These are phyloP conservation scores for Scutellaria barbata DNA, from an alignment of 257 asterid genomes.

Conservation along the genomic window DNA sequence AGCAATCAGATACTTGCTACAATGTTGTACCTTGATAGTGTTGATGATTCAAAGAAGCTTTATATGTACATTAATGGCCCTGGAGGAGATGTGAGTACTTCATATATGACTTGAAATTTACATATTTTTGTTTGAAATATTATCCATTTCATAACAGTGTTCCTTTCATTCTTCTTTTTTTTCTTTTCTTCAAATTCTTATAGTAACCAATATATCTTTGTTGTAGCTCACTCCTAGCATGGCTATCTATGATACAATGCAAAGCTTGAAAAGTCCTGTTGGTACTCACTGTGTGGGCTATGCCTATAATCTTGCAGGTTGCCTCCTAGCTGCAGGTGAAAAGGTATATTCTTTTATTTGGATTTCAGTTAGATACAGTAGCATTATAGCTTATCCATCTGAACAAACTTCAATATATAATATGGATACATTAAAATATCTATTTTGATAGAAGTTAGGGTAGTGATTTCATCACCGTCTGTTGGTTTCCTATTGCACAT, in stretches of 20 bases:
- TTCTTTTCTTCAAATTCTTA: constrained; percentile 7
- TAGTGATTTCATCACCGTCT: background rate
- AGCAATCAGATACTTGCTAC: constrained; percentile 94
- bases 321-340: constrained; percentile 96
- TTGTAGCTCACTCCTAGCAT: constrained; percentile 91
- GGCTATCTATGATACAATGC: constrained; percentile 97
- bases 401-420: background rate
- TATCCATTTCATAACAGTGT: constrained; percentile 10
- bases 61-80: constrained; percentile 79
- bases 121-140: constrained; percentile 1
- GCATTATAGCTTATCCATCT: background rate
- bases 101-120: constrained; percentile 1
- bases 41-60: constrained; percentile 72
- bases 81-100: constrained; percentile 94
- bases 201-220: background rate
- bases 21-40: constrained; percentile 89
- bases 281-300: constrained; percentile 84
- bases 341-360: constrained; percentile 54
- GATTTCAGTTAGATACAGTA: background rate
- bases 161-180: background rate
- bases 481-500: background rate
- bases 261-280: constrained; percentile 79
- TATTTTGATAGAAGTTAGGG: background rate
- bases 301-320: constrained; percentile 78
- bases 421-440: background rate